Evolutionary conservation across 2,329 filamentous ascomycete species (phyloP), one percentile per base, ranked within the genome.

Genomic region (Aspergillus texensis): DNA sequence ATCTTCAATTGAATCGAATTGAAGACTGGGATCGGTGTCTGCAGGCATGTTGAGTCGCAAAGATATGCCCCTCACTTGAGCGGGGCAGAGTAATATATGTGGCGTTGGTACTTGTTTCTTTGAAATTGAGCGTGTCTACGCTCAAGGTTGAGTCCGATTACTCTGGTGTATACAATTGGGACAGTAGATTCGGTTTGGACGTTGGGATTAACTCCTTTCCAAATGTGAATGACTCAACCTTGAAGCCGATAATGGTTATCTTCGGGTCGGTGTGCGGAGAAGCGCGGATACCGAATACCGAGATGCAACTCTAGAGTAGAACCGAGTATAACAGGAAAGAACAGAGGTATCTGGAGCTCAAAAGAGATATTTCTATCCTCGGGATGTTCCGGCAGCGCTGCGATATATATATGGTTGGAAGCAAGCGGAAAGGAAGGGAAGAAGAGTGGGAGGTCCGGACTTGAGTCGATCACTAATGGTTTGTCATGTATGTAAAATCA

Each of bases 1-100:
- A 58, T 80, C 78, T 63, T 80, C 78, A 64, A 80, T 79, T 36
- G 78, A 75, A 64, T 79, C 76, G 59, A 80, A 80, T 62, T 75
- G 72, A 39, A 77, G 73, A 54, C 67, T 68, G 32, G 72, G 65
- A 41, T 78, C 74, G 62, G 71, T 69, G 61, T 74, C 70, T 21
- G 75, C 74, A 65, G 76, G 73, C 78, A 80, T 79, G 32, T 63
- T 71, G 54, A 46, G 14, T 60, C 6, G 30, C 26, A 56, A 52
- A 62, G 53, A 65, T 61, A 67, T 70, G 69, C 73, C 71, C 72
- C 71, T 73, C 71, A 68, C 65, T 48, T 21, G 32, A 64, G 65
- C 61, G 65, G 68, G 64, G 62, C 43, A 45, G 34, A 59, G 55
- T 11, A 19, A 39, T 39, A 24, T 28, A 16, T 53, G 30, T 34